Conservation (phyloP, 495 filamentous ascomycete genomes). For the Talaromyces ruber region DNA sequence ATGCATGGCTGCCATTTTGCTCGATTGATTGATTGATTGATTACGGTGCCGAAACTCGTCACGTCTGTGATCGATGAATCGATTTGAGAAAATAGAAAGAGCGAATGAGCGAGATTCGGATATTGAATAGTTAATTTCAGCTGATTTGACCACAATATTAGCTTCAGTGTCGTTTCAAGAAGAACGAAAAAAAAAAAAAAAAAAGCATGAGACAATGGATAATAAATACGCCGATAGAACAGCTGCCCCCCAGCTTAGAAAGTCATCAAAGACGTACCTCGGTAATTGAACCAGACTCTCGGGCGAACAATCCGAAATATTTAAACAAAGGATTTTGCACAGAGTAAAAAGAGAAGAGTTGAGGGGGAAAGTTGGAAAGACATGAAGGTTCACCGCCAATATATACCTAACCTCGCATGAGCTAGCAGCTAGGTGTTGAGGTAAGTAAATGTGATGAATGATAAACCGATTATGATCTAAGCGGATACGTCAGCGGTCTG, state of each 20-base stretch:
- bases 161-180: not conserved
- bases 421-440: not conserved
- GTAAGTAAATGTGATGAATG: not conserved
- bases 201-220: not conserved
- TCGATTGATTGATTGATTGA: not conserved
- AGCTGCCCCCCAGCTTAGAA: not conserved
- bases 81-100: not conserved
- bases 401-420: not conserved
- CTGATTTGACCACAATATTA: not conserved
- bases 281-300: not conserved
- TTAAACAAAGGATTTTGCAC: not conserved
- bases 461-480: not conserved
- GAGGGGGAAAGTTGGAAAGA: not conserved
- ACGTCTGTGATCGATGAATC: not conserved
- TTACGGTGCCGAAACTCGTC: not conserved
- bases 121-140: not conserved
- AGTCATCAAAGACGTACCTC: not conserved
- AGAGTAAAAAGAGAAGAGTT: not conserved
- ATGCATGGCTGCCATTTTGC: not conserved
- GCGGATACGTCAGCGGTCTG: conserved; percentile 1
- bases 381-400: not conserved
- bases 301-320: not conserved
- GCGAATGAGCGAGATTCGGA: not conserved
- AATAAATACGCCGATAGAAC: not conserved
- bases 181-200: not conserved